Evolutionary conservation across 2,329 filamentous ascomycete species (phyloP).

Genomic region (Aspergillus sp.): DNA sequence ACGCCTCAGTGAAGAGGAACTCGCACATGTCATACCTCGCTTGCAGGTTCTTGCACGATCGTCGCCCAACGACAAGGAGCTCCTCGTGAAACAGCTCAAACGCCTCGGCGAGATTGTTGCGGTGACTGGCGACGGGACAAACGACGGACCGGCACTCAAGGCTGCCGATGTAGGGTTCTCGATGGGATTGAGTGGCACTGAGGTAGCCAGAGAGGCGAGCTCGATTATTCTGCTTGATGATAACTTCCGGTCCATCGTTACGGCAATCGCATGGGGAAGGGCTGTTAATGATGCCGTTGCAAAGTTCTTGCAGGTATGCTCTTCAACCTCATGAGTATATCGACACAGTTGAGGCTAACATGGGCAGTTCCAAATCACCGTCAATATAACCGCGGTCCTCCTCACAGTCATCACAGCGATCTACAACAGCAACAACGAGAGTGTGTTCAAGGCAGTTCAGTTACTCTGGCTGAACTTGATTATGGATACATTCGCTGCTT

Average conservation of each 20-base stretch:
- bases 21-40: slow-evolving; percentile 62
- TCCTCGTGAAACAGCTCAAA: slow-evolving; percentile 66
- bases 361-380: slow-evolving; percentile 66
- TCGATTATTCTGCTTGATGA: slow-evolving; percentile 70
- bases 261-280: slow-evolving; percentile 69
- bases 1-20: slow-evolving; percentile 61
- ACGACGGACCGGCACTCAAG: slow-evolving; percentile 68
- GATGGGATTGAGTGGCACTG: slow-evolving; percentile 71
- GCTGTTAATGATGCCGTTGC: slow-evolving; percentile 70
- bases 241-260: slow-evolving; percentile 68
- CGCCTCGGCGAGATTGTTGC: slow-evolving; percentile 65
- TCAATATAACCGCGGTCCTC: slow-evolving; percentile 91
- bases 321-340: background rate
- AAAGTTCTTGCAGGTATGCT: slow-evolving; percentile 60
- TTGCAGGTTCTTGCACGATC: slow-evolving; percentile 69
- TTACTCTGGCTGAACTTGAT: slow-evolving; percentile 96
- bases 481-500: slow-evolving; percentile 92
- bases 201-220: slow-evolving; percentile 70
- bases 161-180: slow-evolving; percentile 70
- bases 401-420: slow-evolving; percentile 89
- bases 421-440: slow-evolving; percentile 67
- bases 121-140: slow-evolving; percentile 68
- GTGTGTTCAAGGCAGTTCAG: slow-evolving; percentile 86
- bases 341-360: background rate
- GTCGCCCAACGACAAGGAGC: slow-evolving; percentile 69